A percentile compares a stretch with the other conserved stretches of the same genome.
These are phyloP conservation scores for Oropetium thomaeum DNA, from an alignment of 176 grass and related monocot genomes.

Conservation along the genomic window DNA sequence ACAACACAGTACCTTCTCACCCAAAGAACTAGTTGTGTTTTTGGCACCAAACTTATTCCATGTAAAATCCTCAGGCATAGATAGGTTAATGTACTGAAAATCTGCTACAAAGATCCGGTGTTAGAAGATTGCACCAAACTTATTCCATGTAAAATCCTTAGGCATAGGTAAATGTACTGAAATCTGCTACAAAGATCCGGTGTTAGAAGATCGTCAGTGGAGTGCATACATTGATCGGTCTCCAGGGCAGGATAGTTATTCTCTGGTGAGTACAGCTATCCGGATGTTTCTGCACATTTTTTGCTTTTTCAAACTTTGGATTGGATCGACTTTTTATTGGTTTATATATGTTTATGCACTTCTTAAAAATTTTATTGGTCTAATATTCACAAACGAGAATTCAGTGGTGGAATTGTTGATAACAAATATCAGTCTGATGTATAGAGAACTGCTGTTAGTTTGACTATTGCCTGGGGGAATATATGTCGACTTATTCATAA, in stretches of 20 bases:
- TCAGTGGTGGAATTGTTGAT: background rate
- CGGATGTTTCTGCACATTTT: too few relatives aligned
- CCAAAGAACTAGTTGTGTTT: background rate
- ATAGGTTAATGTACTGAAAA: constrained; percentile 81
- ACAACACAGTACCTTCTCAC: background rate
- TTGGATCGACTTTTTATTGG: too few relatives aligned
- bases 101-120: constrained; percentile 94
- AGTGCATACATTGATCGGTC: constrained; percentile 87
- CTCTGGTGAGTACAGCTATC: constrained; percentile 69
- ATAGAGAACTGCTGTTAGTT: background rate
- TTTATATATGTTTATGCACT: background rate
- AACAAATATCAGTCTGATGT: background rate
- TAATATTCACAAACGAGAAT: constrained; percentile 1
- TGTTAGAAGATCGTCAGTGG: constrained; percentile 82
- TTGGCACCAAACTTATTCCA: background rate
- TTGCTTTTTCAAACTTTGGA: too few relatives aligned
- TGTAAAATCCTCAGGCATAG: constrained; percentile 53
- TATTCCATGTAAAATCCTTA: constrained; percentile 26
- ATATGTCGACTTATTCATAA: background rate
- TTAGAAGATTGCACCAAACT: constrained; percentile 65
- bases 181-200: constrained; percentile 94
- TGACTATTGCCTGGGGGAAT: background rate
- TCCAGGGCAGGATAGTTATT: constrained; percentile 83
- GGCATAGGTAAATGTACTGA: constrained; percentile 82
- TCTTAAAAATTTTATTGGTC: background rate